Percentiles rank a stretch among this genome's conserved stretches.
These are phyloP conservation scores for Kwoniella bestiolae DNA, from an alignment of 768 basidiomycete genomes.

Conservation along the genomic window DNA sequence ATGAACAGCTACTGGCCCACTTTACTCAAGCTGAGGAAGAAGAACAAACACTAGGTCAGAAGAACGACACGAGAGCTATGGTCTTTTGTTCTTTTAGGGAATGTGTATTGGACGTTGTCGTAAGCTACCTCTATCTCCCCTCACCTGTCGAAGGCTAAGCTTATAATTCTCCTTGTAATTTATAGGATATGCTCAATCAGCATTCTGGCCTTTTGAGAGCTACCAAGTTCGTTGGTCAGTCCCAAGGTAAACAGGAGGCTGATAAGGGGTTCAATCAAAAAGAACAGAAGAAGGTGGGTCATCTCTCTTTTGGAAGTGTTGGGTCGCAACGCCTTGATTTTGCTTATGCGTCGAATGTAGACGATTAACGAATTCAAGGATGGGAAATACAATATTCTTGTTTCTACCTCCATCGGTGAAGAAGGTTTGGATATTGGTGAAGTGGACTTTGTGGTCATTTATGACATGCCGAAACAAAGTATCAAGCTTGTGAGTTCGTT, in stretches of 20 bases:
- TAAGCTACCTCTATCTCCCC: conserved; percentile 29
- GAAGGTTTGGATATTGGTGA: conserved; percentile 98
- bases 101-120: conserved; percentile 87
- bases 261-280: conserved; percentile 87
- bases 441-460: conserved; percentile 92
- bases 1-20: conserved; percentile 68
- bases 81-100: conserved; percentile 91
- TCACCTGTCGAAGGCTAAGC: not conserved
- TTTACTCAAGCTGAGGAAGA: conserved; percentile 64
- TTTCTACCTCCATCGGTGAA: conserved; percentile 95
- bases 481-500: conserved; percentile 92
- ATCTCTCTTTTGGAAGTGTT: not conserved
- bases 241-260: conserved; percentile 74
- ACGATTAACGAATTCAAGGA: conserved; percentile 83
- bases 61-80: conserved; percentile 74
- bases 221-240: conserved; percentile 80
- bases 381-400: conserved; percentile 86
- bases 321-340: too few relatives aligned
- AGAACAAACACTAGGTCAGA: conserved; percentile 36
- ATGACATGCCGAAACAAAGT: conserved; percentile 93
- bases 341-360: conserved; percentile 60
- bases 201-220: conserved; percentile 80
- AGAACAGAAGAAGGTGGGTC: conserved; percentile 80
- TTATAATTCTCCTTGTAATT: not conserved
- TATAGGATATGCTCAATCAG: conserved; percentile 67